Conservation (phyloP, 2,329 filamentous ascomycete genomes). For the Ascochyta clinopodiicola region DNA sequence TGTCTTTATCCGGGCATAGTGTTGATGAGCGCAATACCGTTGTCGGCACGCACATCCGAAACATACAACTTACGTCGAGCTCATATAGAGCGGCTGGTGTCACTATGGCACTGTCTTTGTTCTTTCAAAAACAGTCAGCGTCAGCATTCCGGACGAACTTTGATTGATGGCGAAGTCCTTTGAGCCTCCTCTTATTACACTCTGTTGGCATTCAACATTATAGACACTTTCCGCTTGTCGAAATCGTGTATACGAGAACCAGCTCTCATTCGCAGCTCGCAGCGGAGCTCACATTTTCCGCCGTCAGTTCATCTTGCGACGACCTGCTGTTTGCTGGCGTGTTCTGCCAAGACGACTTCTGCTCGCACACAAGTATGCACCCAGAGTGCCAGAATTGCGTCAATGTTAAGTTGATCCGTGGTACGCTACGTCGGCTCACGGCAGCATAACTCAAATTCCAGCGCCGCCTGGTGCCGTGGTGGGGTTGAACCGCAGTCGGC, state of each 20-base stretch:
- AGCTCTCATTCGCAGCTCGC: neutral
- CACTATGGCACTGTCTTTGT: neutral
- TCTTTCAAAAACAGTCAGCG: neutral
- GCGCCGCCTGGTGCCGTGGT: neutral
- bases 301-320: neutral
- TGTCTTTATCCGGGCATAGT: slow-evolving; percentile 16
- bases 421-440: slow-evolving; percentile 9
- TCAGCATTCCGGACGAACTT: too few relatives aligned
- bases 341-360: neutral
- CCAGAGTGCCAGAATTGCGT: neutral
- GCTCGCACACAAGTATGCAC: neutral
- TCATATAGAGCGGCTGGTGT: neutral
- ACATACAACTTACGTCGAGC: neutral
- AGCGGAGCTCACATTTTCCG: neutral
- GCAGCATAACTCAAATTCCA: slow-evolving; percentile 4
- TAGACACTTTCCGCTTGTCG: too few relatives aligned
- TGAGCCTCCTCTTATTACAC: neutral
- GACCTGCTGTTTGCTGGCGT: neutral
- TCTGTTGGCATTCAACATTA: neutral
- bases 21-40: neutral
- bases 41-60: slow-evolving; percentile 8
- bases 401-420: neutral
- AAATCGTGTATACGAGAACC: too few relatives aligned
- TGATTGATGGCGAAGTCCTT: neutral
- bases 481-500: slow-evolving; percentile 2